A percentile compares a stretch with the other conserved stretches of the same genome.
phyloP scores from a whole-genome alignment of 129 eudicot genomes.

The Kitagawia praeruptora region DNA sequence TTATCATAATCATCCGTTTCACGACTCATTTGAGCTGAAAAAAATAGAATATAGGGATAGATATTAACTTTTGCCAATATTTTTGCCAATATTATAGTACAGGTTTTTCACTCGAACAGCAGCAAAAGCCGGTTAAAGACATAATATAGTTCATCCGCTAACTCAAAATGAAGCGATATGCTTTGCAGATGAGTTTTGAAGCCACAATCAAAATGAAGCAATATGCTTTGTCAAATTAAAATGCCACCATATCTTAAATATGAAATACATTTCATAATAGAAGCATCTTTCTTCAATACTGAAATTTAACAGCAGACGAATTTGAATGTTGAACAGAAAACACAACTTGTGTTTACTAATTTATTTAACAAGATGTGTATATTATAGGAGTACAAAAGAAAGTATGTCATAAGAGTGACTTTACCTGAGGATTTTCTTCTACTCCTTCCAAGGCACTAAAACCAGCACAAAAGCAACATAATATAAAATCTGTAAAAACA shows the following conservation, averaged over 20 bases:
- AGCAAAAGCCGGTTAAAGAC: not conserved
- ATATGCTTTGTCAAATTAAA: not conserved
- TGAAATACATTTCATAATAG: not conserved
- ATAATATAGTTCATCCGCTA: not conserved
- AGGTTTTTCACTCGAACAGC: not conserved
- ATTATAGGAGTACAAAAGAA: not conserved
- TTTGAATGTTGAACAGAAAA: not conserved
- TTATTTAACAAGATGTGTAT: not conserved
- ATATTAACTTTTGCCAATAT: too few species aligned
- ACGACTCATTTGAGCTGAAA: conserved; percentile 41
- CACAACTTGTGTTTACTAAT: not conserved
- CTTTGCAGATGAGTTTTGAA: not conserved
- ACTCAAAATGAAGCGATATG: not conserved
- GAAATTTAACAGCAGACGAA: not conserved
- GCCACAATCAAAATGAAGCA: not conserved
- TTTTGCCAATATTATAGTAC: not conserved
- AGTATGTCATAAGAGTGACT: conserved; percentile 3
- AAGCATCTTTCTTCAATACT: not conserved
- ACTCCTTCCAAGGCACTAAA: conserved; percentile 76
- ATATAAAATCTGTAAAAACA: not conserved
- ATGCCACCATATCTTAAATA: not conserved
- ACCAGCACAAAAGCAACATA: conserved; percentile 15
- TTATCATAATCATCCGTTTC: conserved; percentile 36
- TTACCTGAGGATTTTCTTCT: conserved; percentile 52
- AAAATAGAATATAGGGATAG: not conserved